Percentiles rank a stretch among this genome's conserved stretches.
These are phyloP conservation scores for Calonectria pteridis DNA, from an alignment of 2,329 filamentous ascomycete genomes.

Conservation along the genomic window DNA sequence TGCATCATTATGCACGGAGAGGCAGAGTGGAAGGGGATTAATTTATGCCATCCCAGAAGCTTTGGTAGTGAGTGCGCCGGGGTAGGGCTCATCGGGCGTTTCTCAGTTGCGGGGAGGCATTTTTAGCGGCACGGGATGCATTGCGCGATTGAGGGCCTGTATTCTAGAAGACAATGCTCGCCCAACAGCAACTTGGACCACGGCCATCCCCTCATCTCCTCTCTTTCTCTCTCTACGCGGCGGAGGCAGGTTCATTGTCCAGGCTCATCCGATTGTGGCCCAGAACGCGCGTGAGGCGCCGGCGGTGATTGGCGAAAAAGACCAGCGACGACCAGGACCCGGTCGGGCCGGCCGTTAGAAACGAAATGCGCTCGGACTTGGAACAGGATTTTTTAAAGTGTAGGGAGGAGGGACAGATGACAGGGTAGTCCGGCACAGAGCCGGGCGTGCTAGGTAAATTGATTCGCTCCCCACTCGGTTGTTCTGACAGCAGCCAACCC, in stretches of 20 bases:
- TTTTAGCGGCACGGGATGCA: conserved; percentile 3
- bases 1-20: neutral
- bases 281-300: neutral
- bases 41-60: conserved; percentile 10
- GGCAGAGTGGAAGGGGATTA: neutral
- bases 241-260: too few species aligned
- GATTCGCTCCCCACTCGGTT: conserved; percentile 10
- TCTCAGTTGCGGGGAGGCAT: neutral
- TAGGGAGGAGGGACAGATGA: conserved; percentile 1
- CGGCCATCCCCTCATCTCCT: neutral
- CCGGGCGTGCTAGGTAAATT: neutral
- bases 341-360: conserved; percentile 1
- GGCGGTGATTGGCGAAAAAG: conserved; percentile 2
- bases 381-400: conserved; percentile 1
- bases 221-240: too few species aligned
- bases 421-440: conserved; percentile 9
- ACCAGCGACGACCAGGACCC: neutral
- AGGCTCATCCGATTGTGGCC: neutral
- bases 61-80: neutral
- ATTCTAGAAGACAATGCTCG: conserved; percentile 7
- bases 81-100: neutral
- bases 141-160: neutral
- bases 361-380: conserved; percentile 4
- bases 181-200: neutral
- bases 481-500: conserved; percentile 5